Conservation (phyloP, 2,329 filamentous ascomycete genomes). For the Colletotrichum horii region DNA sequence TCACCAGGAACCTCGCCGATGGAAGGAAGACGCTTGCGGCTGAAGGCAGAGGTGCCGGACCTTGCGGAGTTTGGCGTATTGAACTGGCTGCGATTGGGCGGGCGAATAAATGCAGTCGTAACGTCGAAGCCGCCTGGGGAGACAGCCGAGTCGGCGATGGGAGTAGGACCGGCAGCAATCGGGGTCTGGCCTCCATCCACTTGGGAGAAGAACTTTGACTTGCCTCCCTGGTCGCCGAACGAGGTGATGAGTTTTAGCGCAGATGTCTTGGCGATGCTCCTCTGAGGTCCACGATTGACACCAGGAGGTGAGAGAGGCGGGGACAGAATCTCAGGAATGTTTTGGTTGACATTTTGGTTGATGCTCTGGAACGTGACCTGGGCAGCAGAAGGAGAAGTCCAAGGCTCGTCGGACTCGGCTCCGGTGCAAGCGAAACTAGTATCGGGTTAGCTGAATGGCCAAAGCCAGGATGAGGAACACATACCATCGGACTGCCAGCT, state of each 20-base stretch:
- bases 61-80: constrained; percentile 73
- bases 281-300: constrained; percentile 61
- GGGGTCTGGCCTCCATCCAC: constrained; percentile 71
- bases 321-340: constrained; percentile 68
- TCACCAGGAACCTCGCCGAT: constrained; percentile 71
- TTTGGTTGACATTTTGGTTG: constrained; percentile 55
- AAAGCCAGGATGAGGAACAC: constrained; percentile 9
- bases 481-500: constrained; percentile 84
- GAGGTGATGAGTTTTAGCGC: constrained; percentile 91
- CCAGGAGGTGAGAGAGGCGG: constrained; percentile 78
- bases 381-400: constrained; percentile 82
- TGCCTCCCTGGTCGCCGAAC: constrained; percentile 69
- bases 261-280: constrained; percentile 77
- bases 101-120: constrained; percentile 71
- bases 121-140: constrained; percentile 73
- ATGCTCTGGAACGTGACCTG: constrained; percentile 63
- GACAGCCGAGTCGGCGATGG: constrained; percentile 80
- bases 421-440: constrained; percentile 85
- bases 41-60: constrained; percentile 62
- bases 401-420: constrained; percentile 82
- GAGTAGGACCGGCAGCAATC: constrained; percentile 82
- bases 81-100: constrained; percentile 70
- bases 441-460: not conserved
- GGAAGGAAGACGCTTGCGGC: constrained; percentile 72
- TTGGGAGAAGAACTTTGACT: constrained; percentile 67